A percentile compares a stretch with the other conserved stretches of the same genome.
phyloP scores from a whole-genome alignment of 148 eudicot genomes.

The Salicornia ramosissima region DNA sequence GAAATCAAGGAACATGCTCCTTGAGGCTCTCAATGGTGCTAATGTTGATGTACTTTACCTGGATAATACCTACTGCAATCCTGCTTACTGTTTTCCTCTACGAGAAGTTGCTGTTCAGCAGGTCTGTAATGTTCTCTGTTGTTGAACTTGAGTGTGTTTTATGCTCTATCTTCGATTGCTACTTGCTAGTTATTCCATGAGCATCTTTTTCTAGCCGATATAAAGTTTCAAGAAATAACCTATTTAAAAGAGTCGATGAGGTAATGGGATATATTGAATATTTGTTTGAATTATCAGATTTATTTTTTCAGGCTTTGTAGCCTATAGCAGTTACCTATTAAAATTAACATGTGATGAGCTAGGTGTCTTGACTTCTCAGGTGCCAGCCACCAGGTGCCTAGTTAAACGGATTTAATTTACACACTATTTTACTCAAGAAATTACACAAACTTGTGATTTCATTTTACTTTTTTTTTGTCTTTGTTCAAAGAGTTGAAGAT shows the following conservation, averaged over 20 bases:
- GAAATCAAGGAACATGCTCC: conserved; percentile 51
- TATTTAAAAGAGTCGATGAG: background rate
- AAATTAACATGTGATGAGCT: background rate
- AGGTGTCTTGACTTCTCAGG: background rate
- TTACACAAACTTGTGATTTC: no score
- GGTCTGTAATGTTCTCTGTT: conserved; percentile 30
- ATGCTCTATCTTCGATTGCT: no score
- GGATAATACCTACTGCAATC: conserved; percentile 82
- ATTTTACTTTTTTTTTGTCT: no score
- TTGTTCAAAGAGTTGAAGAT: no score
- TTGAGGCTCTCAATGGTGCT: conserved; percentile 48
- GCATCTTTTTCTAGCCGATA: background rate
- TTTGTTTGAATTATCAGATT: background rate
- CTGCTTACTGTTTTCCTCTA: conserved; percentile 62
- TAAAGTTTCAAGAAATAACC: background rate
- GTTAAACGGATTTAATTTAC: no score
- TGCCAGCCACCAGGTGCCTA: no score
- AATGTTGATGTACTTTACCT: conserved; percentile 57
- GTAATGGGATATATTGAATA: background rate
- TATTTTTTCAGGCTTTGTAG: background rate
- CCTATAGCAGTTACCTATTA: background rate
- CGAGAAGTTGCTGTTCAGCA: conserved; percentile 66
- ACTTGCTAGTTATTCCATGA: no score
- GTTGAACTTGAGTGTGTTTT: background rate
- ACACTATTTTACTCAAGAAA: background rate